Conservation (phyloP, 2,329 filamentous ascomycete genomes). For the Ciborinia camelliae region DNA sequence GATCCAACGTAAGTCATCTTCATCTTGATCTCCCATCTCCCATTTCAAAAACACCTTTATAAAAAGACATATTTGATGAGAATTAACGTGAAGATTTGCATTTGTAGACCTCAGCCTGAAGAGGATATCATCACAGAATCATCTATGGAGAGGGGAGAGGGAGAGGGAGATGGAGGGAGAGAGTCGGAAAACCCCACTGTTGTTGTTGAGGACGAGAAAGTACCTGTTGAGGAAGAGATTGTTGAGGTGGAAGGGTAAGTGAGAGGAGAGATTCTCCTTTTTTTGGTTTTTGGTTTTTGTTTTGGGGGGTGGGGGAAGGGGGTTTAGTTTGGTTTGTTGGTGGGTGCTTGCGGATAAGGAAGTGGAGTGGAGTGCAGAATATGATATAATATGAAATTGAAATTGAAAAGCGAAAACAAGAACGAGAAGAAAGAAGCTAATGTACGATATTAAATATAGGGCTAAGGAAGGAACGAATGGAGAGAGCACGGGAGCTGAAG, state of each 20-base stretch:
- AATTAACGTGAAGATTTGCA: not conserved
- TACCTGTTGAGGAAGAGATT: constrained; percentile 5
- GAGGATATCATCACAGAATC: not conserved
- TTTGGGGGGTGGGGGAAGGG: no score
- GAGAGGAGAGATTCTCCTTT: no score
- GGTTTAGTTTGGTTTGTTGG: not conserved
- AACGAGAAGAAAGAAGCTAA: not conserved
- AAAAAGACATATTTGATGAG: not conserved
- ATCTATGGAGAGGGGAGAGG: not conserved
- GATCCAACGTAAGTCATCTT: not conserved
- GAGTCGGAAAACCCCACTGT: no score
- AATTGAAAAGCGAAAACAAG: no score
- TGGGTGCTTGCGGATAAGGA: fast-evolving
- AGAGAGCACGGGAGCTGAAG: not conserved
- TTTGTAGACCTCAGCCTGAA: not conserved
- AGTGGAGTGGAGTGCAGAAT: no score
- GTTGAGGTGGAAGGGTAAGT: not conserved
- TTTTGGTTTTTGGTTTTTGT: no score
- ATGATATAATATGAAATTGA: no score
- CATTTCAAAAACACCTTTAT: no score
- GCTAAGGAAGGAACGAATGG: not conserved
- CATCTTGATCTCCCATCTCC: not conserved
- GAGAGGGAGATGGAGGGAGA: no score
- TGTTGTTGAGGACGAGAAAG: not conserved
- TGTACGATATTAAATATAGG: not conserved